Evolutionary conservation across 139 green algal genomes (phyloP), one percentile per base, ranked within the genome.

Genomic region (Penium margaritaceum): DNA sequence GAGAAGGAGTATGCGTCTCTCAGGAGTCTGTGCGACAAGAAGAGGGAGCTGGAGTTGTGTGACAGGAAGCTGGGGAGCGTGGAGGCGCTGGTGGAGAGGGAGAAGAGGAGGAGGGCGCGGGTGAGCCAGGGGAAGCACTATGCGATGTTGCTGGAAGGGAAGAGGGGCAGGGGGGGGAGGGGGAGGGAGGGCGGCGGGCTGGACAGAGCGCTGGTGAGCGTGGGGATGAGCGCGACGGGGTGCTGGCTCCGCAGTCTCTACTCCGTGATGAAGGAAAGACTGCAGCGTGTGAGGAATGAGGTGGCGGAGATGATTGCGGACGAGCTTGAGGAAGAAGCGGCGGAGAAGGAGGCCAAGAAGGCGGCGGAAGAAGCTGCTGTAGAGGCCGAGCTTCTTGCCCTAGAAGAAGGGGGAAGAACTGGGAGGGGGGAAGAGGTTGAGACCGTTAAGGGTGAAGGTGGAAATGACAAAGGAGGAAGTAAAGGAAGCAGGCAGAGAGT

Each of bases 1-100:
- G 27, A 57, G 5, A 71, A 61, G 43, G 63, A 71, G 51, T 60
- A 60, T 24, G 30, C 29, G 24, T 60, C 51, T n/a, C 30, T 60
- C 21, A 46, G 69, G 66, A 12, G n/a, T 24, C 51, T 44, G 12
- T 36, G 53, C 41, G 53, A 74, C n/a, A 46, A 41, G 32, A 57
- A 27, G 24, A 36, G 27, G 17, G 27, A 44, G 24, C 32, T 34
- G 24, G 63, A 61, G 43, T 36, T 34, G 7, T 15, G 17, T 9
- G 27, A 57, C 7, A 61, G 32, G 29, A 36, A 71, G 43, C 41
- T 71, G 63, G 37, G 9, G 27, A 57, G 2, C 5, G n/a, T 71
- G 0, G 27, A 71, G 24, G 36, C 24, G 63, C 7, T 71, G 63
- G 64, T 34, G 21, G 63, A 63, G 41, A 71, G 21, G 43, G 32